These are phyloP conservation scores for Phialocephala sp. DNA, from an alignment of 2,329 filamentous ascomycete genomes.

Conservation along the genomic window DNA sequence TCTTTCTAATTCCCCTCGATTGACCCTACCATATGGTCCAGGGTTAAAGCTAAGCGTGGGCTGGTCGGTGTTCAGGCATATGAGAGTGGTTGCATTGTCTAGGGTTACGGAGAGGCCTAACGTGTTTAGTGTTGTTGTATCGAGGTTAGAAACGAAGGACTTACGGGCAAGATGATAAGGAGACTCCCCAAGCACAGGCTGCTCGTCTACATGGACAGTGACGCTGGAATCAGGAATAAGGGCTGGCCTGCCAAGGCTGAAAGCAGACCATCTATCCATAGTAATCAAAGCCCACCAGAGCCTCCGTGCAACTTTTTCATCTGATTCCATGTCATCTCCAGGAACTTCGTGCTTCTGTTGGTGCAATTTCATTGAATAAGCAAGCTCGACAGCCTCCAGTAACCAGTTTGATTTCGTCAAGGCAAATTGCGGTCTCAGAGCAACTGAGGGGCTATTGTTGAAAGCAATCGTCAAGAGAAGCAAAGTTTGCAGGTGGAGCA, in stretches of 20 bases:
- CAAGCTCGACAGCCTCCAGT: constrained; percentile 68
- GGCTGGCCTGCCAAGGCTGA: constrained; percentile 66
- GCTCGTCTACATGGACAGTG: constrained; percentile 64
- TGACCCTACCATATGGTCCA: constrained; percentile 54
- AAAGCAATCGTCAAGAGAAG: constrained; percentile 70
- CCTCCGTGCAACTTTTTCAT: constrained; percentile 65
- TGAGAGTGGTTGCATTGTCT: constrained; percentile 57
- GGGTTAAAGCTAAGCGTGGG: constrained; percentile 49
- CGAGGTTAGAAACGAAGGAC: constrained; percentile 41
- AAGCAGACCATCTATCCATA: constrained; percentile 75
- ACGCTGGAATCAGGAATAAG: constrained; percentile 68
- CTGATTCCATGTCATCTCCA: constrained; percentile 55
- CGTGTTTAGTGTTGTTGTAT: not conserved
- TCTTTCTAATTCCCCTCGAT: constrained; percentile 65
- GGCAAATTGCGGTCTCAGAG: constrained; percentile 49
- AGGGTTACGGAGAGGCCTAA: constrained; percentile 64
- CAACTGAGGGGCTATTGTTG: constrained; percentile 56
- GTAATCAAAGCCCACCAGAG: constrained; percentile 76
- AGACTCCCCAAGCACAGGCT: constrained; percentile 64
- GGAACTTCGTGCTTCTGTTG: constrained; percentile 49
- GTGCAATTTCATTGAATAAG: constrained; percentile 69
- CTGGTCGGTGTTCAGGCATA: constrained; percentile 50
- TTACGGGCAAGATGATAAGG: constrained; percentile 70
- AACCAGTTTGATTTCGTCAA: constrained; percentile 59
- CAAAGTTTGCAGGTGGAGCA: constrained; percentile 69